Evolutionary conservation across 75 land plant genomes (phyloP).

Genomic region (Selaginella tamariscina): DNA sequence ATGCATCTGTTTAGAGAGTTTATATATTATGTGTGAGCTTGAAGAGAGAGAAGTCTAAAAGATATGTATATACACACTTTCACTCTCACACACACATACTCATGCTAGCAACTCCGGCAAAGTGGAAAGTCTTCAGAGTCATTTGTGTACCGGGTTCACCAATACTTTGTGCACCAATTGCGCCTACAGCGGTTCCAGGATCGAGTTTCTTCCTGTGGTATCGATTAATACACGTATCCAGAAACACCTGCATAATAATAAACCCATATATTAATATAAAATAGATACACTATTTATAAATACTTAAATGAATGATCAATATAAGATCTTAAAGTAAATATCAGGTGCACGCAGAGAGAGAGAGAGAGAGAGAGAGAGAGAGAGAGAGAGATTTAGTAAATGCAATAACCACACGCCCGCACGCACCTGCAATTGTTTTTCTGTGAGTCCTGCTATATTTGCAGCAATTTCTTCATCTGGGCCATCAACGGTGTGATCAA

Average conservation of each 20-base stretch:
- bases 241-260: conserved; percentile 47
- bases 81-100: too few relatives aligned
- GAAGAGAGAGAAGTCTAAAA: not conserved
- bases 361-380: too few relatives aligned
- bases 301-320: too few relatives aligned
- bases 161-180: conserved; percentile 97
- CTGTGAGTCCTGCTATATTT: conserved; percentile 58
- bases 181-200: conserved; percentile 89
- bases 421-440: conserved; percentile 54
- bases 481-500: conserved; percentile 15
- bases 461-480: conserved; percentile 37
- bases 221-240: conserved; percentile 55
- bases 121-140: conserved; percentile 96
- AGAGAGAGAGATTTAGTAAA: too few relatives aligned
- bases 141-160: conserved; percentile 99
- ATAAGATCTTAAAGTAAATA: too few relatives aligned
- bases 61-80: too few relatives aligned
- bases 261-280: too few relatives aligned
- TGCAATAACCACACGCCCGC: not conserved
- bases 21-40: not conserved
- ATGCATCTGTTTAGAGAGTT: too few relatives aligned
- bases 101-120: conserved; percentile 99
- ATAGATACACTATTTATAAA: too few relatives aligned
- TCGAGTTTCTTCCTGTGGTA: conserved; percentile 62
- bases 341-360: too few relatives aligned